Evolutionary conservation across 768 basidiomycete species (phyloP).

Genomic region (Sutorius australiensis): DNA sequence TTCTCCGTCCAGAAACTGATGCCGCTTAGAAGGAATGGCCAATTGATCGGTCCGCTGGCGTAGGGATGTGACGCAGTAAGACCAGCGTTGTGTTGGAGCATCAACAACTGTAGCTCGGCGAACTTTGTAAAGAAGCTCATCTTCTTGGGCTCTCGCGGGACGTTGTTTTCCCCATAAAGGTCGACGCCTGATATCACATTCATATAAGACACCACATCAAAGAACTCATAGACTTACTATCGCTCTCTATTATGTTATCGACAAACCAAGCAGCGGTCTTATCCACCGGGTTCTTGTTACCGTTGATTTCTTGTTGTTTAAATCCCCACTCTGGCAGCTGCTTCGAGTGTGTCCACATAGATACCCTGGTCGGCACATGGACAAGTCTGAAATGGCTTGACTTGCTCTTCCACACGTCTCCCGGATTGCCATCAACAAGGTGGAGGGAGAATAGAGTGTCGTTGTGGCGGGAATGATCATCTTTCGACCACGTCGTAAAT

Average conservation of each 20-base stretch:
- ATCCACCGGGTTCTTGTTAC: constrained; percentile 87
- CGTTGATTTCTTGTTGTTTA: constrained; percentile 97
- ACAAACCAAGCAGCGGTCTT: constrained; percentile 86
- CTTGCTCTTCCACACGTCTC: constrained; percentile 90
- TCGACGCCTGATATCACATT: constrained; percentile 49
- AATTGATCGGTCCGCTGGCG: constrained; percentile 92
- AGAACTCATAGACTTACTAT: constrained; percentile 45
- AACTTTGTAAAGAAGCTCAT: constrained; percentile 96
- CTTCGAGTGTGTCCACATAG: constrained; percentile 87
- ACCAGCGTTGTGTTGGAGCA: constrained; percentile 99
- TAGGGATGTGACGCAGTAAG: constrained; percentile 97
- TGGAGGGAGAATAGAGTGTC: constrained; percentile 86
- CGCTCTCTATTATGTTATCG: constrained; percentile 73
- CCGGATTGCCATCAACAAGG: constrained; percentile 69
- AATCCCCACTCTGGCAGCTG: constrained; percentile 95
- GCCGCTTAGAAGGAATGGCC: constrained; percentile 95
- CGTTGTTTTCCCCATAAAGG: constrained; percentile 44
- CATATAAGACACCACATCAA: constrained; percentile 2
- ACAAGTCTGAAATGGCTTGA: constrained; percentile 88
- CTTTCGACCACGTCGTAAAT: constrained; percentile 88
- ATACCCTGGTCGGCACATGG: constrained; percentile 86
- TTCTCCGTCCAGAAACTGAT: constrained; percentile 98
- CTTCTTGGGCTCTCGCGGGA: constrained; percentile 66
- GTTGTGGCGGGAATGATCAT: constrained; percentile 72
- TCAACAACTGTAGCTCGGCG: constrained; percentile 85